Evolutionary conservation across 441 rosid genomes (phyloP), one percentile per base, ranked within the genome.

Genomic region (Rhodomyrtus psidioides): DNA sequence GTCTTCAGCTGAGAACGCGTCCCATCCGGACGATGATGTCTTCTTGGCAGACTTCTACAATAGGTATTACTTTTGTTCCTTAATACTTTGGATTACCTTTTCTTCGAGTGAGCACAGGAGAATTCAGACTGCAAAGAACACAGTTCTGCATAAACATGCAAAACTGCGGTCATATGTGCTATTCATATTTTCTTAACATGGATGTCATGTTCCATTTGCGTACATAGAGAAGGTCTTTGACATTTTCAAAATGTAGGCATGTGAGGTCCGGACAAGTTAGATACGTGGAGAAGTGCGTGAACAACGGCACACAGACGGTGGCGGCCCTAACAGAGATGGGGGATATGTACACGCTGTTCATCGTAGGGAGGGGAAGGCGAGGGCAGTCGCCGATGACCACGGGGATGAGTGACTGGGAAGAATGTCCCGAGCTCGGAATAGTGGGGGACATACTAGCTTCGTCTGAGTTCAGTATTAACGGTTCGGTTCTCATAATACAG

Each of bases 331-430:
- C 89, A 85, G 96, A 91, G 19, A 82, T 95, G 5, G 91, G 88
- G 34, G 93, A 93, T 27, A 88, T 87, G 90, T 96, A 89, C 86
- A 91, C 98, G 4, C 86, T 96, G 53, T 91, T 94, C 84, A 91
- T 96, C 30, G 94, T 96, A 19, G 99, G 99, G 15, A 96, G 92
- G 82, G 91, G 94, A 10, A 93, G 94, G 79, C 85, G 94, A 84
- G 92, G 90, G 56, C 85, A 92, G 51, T 92, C 90, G 10, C 86
- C 90, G 0, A 89, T 95, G 88, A 94, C 97, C 4, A 87, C 92
- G 0, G 93, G 92, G 6, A 86, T 96, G 93, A 94, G 94, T 84
- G 97, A 96, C 81, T 94, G 98, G 98, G 98, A 96, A 60, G 98
- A 96, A 87, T 94, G 98, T 85, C 98, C 97, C 1, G 98, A 96